Conservation (phyloP, 208 protist genomes). For the Acanthamoeba lenticulata region DNA sequence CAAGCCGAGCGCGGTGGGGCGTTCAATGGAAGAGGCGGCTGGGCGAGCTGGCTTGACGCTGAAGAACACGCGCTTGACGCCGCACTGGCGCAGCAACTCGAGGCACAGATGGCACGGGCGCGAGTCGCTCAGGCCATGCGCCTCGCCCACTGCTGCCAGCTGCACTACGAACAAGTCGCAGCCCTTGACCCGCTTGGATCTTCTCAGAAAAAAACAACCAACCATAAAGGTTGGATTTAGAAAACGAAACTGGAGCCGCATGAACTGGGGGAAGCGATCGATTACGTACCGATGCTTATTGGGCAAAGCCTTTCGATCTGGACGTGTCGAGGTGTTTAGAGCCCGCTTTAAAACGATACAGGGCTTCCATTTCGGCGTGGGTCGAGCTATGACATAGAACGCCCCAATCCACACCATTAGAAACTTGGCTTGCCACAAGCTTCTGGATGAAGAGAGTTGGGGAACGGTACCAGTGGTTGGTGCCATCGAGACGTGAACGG, state of each 20-base stretch:
- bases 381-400: no score
- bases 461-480: not conserved
- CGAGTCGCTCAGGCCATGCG: not conserved
- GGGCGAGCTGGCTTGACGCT: not conserved
- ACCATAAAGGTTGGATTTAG: not conserved
- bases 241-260: not conserved
- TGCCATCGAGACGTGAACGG: not conserved
- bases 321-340: not conserved
- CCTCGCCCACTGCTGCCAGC: not conserved
- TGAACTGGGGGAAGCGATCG: not conserved
- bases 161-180: not conserved
- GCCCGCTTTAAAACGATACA: conserved; percentile 2
- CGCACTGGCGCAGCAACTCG: not conserved
- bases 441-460: not conserved
- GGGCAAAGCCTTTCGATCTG: not conserved
- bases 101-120: not conserved
- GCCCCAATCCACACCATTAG: no score
- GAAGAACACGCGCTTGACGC: not conserved
- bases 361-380: conserved; percentile 30
- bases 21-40: not conserved
- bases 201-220: not conserved
- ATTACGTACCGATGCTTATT: not conserved
- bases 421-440: no score
- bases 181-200: not conserved
- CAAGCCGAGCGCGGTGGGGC: not conserved